phyloP scores from a whole-genome alignment of 2,329 filamentous ascomycete species.

The Fusarium nisikadoi region DNA sequence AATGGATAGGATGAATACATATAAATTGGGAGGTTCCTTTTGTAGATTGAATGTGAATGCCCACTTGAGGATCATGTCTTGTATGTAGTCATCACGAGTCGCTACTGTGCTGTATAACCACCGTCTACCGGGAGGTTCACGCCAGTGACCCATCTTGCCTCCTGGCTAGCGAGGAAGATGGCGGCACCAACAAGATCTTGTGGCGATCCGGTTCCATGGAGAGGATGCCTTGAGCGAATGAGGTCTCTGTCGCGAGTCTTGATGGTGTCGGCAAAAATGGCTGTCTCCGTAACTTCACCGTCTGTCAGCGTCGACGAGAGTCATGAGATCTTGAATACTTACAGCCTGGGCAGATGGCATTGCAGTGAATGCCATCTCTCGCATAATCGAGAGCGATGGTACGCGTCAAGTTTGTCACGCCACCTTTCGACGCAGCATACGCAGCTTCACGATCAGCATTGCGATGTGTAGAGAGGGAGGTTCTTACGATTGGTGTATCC shows the following conservation, averaged over 20 bases:
- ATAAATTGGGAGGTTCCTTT: neutral
- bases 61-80: neutral
- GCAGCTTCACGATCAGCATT: constrained; percentile 33
- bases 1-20: constrained; percentile 5
- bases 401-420: constrained; percentile 60
- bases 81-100: too few species aligned
- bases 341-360: constrained; percentile 65
- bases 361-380: constrained; percentile 59
- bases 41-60: accelerated
- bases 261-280: constrained; percentile 42
- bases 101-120: constrained; percentile 50
- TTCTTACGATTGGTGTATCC: constrained; percentile 36
- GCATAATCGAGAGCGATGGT: constrained; percentile 62
- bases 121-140: constrained; percentile 53
- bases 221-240: constrained; percentile 38
- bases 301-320: accelerated
- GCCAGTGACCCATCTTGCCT: constrained; percentile 56
- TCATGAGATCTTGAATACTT: accelerated
- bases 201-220: constrained; percentile 44
- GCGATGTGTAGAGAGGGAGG: accelerated
- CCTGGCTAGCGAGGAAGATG: constrained; percentile 51
- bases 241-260: constrained; percentile 20
- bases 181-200: constrained; percentile 49
- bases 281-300: constrained; percentile 40
- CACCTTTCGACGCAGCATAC: constrained; percentile 62